phyloP scores from a whole-genome alignment of 768 basidiomycete species.

The Scleroderma bovista region DNA sequence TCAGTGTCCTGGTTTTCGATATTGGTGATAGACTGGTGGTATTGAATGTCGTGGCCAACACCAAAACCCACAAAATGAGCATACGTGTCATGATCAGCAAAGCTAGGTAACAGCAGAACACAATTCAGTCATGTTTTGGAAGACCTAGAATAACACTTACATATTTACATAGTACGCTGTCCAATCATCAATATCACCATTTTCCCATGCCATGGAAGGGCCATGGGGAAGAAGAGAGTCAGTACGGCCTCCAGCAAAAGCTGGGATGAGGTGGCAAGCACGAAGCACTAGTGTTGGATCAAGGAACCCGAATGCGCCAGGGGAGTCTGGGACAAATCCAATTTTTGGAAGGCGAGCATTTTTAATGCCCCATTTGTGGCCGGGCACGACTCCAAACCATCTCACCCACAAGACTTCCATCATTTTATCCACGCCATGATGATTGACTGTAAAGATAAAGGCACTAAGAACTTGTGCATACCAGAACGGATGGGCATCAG shows the following conservation, averaged over 20 bases:
- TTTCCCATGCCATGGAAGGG: background rate
- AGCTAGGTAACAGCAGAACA: no score
- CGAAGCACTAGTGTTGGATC: conserved; percentile 14
- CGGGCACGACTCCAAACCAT: no score
- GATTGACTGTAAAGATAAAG: conserved; percentile 5
- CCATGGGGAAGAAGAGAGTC: conserved; percentile 2
- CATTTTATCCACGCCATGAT: background rate
- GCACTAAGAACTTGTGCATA: conserved; percentile 11
- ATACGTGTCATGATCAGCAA: no score
- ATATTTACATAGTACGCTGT: conserved; percentile 5
- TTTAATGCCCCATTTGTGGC: conserved; percentile 12
- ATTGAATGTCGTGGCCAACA: no score
- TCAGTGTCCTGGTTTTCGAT: no score
- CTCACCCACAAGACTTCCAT: conserved; percentile 22
- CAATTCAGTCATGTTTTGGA: no score
- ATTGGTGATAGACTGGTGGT: no score
- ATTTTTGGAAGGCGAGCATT: conserved; percentile 9
- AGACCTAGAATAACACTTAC: no score
- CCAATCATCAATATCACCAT: conserved; percentile 1
- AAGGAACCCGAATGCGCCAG: conserved; percentile 16
- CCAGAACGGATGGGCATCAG: no score
- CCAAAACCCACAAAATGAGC: no score
- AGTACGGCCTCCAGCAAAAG: conserved; percentile 9
- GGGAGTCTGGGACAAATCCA: conserved; percentile 12
- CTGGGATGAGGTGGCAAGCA: conserved; percentile 17